Conservation (phyloP, 129 eudicot species). For the Pittosporum tobira region DNA sequence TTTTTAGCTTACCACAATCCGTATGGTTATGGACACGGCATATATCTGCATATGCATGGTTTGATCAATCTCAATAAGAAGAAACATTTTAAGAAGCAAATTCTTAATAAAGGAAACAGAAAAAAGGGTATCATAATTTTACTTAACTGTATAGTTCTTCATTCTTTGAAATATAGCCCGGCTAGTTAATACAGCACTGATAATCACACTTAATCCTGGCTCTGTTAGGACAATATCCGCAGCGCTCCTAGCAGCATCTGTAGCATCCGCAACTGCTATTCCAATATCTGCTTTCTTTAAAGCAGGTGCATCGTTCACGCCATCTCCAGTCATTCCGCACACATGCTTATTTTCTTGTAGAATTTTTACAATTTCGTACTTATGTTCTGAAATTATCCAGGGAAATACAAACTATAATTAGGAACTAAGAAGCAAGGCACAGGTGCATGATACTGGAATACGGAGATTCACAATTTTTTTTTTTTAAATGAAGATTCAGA, state of each 20-base stretch:
- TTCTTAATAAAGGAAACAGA: neutral
- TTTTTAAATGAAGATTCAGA: no score
- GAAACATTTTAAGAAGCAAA: neutral
- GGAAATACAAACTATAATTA: no score
- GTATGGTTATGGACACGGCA: constrained; percentile 57
- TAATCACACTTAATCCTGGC: constrained; percentile 51
- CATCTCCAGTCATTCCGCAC: constrained; percentile 69
- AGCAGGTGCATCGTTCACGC: constrained; percentile 62
- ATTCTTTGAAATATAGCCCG: constrained; percentile 57
- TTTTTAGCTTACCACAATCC: constrained; percentile 39
- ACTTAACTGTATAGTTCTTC: constrained; percentile 50
- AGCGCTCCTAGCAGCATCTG: constrained; percentile 59
- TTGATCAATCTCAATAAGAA: neutral
- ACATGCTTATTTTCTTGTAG: constrained; percentile 48
- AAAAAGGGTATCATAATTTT: neutral
- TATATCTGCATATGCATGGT: constrained; percentile 32
- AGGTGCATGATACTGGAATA: no score
- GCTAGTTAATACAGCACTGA: constrained; percentile 55
- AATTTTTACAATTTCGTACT: constrained; percentile 54
- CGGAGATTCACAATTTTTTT: no score
- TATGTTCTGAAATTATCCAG: constrained; percentile 44
- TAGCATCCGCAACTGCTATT: constrained; percentile 64
- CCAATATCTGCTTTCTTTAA: constrained; percentile 56
- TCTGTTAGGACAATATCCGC: constrained; percentile 54
- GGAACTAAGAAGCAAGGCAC: no score